Evolutionary conservation across 1,284 basidiomycete species (phyloP).

Genomic region (Ustilago cynodontis): DNA sequence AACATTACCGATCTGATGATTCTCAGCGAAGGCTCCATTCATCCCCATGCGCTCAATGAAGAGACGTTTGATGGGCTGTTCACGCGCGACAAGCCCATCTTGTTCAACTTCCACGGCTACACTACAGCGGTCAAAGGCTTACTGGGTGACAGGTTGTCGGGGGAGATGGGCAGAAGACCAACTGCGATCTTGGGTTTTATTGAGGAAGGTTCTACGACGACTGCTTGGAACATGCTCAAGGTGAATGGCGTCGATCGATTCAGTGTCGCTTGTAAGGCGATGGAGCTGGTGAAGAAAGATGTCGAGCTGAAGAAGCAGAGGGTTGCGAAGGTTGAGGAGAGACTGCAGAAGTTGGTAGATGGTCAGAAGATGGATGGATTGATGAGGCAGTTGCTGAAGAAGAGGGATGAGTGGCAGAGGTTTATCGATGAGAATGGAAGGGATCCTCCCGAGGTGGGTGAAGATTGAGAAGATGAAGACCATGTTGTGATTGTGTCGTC

Average conservation of each 20-base stretch:
- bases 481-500: no score
- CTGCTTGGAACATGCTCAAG: slow-evolving; percentile 73
- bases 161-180: slow-evolving; percentile 20
- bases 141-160: slow-evolving; percentile 43
- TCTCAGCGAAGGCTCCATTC: slow-evolving; percentile 76
- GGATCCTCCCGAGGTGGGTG: slow-evolving; percentile 13
- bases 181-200: slow-evolving; percentile 69
- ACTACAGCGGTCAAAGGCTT: slow-evolving; percentile 43
- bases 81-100: slow-evolving; percentile 72
- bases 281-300: slow-evolving; percentile 55
- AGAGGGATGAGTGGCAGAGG: slow-evolving; percentile 69
- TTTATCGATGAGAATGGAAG: slow-evolving; percentile 69
- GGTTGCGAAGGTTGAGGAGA: slow-evolving; percentile 24
- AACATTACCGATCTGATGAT: slow-evolving; percentile 79
- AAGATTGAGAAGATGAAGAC: neutral
- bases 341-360: slow-evolving; percentile 52
- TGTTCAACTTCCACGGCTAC: slow-evolving; percentile 81
- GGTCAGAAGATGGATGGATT: slow-evolving; percentile 69
- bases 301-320: slow-evolving; percentile 40
- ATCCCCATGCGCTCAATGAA: slow-evolving; percentile 81
- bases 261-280: slow-evolving; percentile 71
- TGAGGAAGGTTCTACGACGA: slow-evolving; percentile 73
- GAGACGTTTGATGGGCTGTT: slow-evolving; percentile 73
- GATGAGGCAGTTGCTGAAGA: slow-evolving; percentile 70
- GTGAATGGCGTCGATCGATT: slow-evolving; percentile 72